A percentile compares a stretch with the other conserved stretches of the same genome.
Conservation (phyloP, 2,329 filamentous ascomycete species). For the Xylariaceae sp. region DNA sequence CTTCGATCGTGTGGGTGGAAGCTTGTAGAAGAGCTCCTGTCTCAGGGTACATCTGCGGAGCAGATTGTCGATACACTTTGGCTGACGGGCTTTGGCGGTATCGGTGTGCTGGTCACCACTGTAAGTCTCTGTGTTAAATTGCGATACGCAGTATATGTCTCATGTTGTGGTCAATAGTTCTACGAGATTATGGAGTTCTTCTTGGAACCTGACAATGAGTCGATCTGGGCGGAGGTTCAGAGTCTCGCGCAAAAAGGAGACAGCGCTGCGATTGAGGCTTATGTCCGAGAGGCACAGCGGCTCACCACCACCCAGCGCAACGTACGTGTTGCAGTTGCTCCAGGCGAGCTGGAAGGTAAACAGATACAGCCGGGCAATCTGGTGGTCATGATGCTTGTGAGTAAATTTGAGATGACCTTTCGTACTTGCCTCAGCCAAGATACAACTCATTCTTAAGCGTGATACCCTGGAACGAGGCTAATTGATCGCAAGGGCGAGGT, state of each 20-base stretch:
- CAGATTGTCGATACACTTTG: slow-evolving; percentile 35
- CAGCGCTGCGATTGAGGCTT: slow-evolving; percentile 32
- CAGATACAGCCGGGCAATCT: slow-evolving; percentile 37
- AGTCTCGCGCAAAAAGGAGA: slow-evolving; percentile 33
- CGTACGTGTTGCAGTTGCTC: slow-evolving; percentile 32
- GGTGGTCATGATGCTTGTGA: slow-evolving; percentile 39
- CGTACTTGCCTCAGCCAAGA: neutral
- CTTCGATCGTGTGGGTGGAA: slow-evolving; percentile 38
- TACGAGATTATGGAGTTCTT: slow-evolving; percentile 42
- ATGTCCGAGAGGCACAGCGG: slow-evolving; percentile 40
- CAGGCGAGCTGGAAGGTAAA: slow-evolving; percentile 36
- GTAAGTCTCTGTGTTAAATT: slow-evolving; percentile 24
- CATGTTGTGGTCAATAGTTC: slow-evolving; percentile 31
- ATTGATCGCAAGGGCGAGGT: slow-evolving; percentile 31
- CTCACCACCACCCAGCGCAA: slow-evolving; percentile 38
- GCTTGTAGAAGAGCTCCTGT: slow-evolving; percentile 35
- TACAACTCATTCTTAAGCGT: neutral
- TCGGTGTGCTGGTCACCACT: slow-evolving; percentile 36
- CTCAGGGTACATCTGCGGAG: slow-evolving; percentile 31
- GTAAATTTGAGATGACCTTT: slow-evolving; percentile 13
- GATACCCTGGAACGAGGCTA: slow-evolving; percentile 10
- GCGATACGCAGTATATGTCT: neutral
- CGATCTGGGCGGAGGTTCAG: slow-evolving; percentile 42
- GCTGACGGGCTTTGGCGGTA: slow-evolving; percentile 39
- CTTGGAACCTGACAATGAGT: slow-evolving; percentile 36